Evolutionary conservation across 2,329 filamentous ascomycete species (phyloP).

Genomic region (Pseudogymnoascus sp.): DNA sequence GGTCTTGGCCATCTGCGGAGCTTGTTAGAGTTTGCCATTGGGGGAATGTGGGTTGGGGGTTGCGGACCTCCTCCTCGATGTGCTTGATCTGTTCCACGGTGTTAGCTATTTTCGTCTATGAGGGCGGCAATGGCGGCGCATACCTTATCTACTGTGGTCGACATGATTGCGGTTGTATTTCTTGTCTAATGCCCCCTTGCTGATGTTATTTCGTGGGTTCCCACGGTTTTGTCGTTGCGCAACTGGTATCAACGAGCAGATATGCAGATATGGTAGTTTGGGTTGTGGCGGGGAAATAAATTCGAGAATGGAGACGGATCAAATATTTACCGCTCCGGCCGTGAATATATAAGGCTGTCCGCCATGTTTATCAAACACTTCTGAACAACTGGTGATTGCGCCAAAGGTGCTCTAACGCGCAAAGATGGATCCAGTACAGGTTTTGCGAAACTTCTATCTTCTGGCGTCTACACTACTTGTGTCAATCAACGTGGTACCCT

Average conservation of each 20-base stretch:
- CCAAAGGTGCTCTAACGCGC: neutral
- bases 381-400: neutral
- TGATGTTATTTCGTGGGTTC: neutral
- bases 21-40: conserved; percentile 17
- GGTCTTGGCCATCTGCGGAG: conserved; percentile 76
- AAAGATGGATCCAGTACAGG: conserved; percentile 21
- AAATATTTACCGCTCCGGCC: neutral
- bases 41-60: conserved; percentile 14
- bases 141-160: conserved; percentile 96
- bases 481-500: conserved; percentile 23
- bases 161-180: conserved; percentile 53
- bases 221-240: conserved; percentile 3
- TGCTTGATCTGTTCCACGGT: conserved; percentile 70
- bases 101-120: conserved; percentile 30
- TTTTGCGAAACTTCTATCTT: conserved; percentile 25
- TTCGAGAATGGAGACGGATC: neutral
- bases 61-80: conserved; percentile 82
- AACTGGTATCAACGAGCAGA: neutral
- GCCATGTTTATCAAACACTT: neutral
- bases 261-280: conserved; percentile 4
- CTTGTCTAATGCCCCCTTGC: conserved; percentile 3
- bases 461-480: conserved; percentile 22
- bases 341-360: neutral
- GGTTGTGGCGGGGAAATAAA: conserved; percentile 9
- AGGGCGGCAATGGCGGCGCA: conserved; percentile 21